phyloP scores from a whole-genome alignment of 2,329 filamentous ascomycete genomes.

The Pseudogymnoascus sp. region DNA sequence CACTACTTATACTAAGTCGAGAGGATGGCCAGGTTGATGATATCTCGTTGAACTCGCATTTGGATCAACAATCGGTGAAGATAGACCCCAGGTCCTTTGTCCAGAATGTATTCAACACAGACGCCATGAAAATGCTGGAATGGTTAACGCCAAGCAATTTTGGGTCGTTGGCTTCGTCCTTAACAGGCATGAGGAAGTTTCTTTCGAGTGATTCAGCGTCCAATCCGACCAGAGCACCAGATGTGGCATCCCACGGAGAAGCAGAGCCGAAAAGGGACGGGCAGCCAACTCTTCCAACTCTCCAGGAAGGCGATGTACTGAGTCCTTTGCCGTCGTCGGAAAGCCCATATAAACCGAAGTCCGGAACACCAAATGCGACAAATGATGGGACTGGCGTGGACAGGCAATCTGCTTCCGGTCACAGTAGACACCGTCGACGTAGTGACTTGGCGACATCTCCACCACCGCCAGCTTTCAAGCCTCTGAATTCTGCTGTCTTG shows the following conservation, averaged over 20 bases:
- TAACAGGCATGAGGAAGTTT: background rate
- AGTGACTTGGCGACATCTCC: background rate
- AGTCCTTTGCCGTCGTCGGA: background rate
- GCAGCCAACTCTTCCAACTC: background rate
- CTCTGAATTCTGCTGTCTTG: background rate
- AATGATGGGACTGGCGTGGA: background rate
- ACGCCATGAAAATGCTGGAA: constrained; percentile 62
- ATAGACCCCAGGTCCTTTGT: constrained; percentile 57
- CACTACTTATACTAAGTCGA: background rate
- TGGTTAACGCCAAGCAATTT: constrained; percentile 52
- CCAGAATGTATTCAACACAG: constrained; percentile 59
- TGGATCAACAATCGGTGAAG: constrained; percentile 19
- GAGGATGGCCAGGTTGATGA: background rate
- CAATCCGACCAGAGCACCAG: background rate
- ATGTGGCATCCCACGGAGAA: background rate
- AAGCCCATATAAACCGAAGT: background rate
- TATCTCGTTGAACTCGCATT: background rate
- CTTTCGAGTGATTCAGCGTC: background rate
- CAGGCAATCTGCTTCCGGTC: background rate
- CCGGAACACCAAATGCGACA: background rate
- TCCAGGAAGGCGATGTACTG: background rate
- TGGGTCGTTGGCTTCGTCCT: background rate
- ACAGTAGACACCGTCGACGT: background rate
- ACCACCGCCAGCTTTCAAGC: background rate
- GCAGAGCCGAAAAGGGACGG: background rate